phyloP scores from a whole-genome alignment of 2,329 filamentous ascomycete genomes.

The Aspergillus pseudotamarii region DNA sequence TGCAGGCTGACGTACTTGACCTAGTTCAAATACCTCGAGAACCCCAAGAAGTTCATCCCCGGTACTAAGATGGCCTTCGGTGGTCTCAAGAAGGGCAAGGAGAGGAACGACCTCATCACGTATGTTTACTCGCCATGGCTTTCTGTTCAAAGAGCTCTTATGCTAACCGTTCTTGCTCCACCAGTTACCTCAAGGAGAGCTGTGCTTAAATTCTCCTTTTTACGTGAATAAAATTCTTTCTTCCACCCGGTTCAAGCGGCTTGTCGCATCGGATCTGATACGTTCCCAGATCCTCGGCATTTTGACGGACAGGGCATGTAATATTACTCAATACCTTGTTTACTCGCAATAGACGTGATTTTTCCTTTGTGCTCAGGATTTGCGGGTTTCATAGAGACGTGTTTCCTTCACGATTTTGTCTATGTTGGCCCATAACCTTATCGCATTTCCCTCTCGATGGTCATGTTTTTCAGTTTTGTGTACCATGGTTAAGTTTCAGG shows the following conservation, averaged over 20 bases:
- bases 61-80: conserved; percentile 99
- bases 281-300: conserved; percentile 11
- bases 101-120: conserved; percentile 98
- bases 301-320: conserved; percentile 39
- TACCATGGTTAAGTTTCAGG: conserved; percentile 28
- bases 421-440: conserved; percentile 17
- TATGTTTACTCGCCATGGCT: conserved; percentile 54
- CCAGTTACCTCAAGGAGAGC: conserved; percentile 43
- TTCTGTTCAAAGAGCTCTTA: background rate
- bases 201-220: conserved; percentile 35
- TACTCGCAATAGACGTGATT: conserved; percentile 39
- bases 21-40: conserved; percentile 97
- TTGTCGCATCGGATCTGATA: conserved; percentile 18
- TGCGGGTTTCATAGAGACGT: conserved; percentile 30
- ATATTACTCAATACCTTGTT: conserved; percentile 39
- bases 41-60: conserved; percentile 99
- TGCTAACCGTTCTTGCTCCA: conserved; percentile 20
- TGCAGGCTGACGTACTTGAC: conserved; percentile 17
- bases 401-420: conserved; percentile 21
- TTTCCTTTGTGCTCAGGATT: conserved; percentile 26
- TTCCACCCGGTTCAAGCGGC: conserved; percentile 22
- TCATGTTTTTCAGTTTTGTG: conserved; percentile 24
- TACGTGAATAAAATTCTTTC: conserved; percentile 17
- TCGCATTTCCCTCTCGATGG: conserved; percentile 13
- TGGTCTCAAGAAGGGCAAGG: conserved; percentile 99